Percentiles rank a stretch among this genome's conserved stretches.
These are phyloP conservation scores for Ophiostoma pallidulum DNA, from an alignment of 2,329 filamentous ascomycete species.

Conservation along the genomic window DNA sequence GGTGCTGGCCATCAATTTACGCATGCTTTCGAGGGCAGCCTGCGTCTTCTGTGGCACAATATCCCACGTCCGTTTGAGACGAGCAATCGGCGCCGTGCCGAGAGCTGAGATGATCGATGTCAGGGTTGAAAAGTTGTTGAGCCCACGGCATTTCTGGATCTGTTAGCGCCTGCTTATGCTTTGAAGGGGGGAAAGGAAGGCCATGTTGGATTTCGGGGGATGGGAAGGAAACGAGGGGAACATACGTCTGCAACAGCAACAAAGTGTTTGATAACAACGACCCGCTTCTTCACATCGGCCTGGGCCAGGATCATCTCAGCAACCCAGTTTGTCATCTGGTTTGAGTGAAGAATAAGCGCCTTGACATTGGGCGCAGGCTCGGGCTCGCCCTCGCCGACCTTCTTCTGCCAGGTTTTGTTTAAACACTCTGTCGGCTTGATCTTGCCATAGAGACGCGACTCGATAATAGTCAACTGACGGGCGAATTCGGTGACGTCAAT, in stretches of 20 bases:
- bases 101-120: slow-evolving; percentile 97
- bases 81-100: slow-evolving; percentile 88
- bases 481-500: slow-evolving; percentile 95
- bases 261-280: slow-evolving; percentile 97
- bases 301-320: slow-evolving; percentile 98
- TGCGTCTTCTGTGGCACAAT: slow-evolving; percentile 82
- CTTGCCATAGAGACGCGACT: slow-evolving; percentile 88
- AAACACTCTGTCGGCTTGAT: slow-evolving; percentile 93
- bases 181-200: neutral
- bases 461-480: slow-evolving; percentile 93
- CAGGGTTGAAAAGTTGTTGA: slow-evolving; percentile 96
- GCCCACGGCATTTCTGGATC: slow-evolving; percentile 74
- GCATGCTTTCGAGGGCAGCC: slow-evolving; percentile 77
- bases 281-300: slow-evolving; percentile 87
- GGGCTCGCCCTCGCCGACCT: slow-evolving; percentile 67
- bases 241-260: slow-evolving; percentile 89
- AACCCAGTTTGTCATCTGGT: slow-evolving; percentile 98
- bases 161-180: slow-evolving; percentile 16
- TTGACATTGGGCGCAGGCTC: slow-evolving; percentile 93
- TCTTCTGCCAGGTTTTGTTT: slow-evolving; percentile 99
- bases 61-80: slow-evolving; percentile 87
- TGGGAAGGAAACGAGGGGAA: neutral
- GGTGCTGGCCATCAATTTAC: slow-evolving; percentile 88
- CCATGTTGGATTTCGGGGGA: no score
- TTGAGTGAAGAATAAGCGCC: slow-evolving; percentile 91